Evolutionary conservation across 768 basidiomycete species (phyloP).

Genomic region (Pleurotus pulmonarius): DNA sequence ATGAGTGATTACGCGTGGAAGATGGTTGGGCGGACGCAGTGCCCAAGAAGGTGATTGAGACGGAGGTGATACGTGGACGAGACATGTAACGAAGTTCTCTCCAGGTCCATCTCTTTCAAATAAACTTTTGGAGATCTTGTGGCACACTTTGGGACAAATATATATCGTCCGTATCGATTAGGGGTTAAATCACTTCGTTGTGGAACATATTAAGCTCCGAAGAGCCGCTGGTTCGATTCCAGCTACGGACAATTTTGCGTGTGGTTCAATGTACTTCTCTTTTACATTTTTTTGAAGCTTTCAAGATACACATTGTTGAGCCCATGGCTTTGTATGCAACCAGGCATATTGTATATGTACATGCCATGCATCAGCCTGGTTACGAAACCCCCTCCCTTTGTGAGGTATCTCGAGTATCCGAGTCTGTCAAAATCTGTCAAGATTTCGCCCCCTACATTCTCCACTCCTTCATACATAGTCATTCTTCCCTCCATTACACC

Average conservation of each 20-base stretch:
- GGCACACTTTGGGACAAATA: too few relatives aligned
- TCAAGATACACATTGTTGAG: too few relatives aligned
- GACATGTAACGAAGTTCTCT: background rate
- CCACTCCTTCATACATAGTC: background rate
- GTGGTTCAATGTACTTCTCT: too few relatives aligned
- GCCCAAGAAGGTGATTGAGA: conserved; percentile 73
- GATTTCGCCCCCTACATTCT: background rate
- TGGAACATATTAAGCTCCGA: conserved; percentile 9
- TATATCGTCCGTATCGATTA: conserved; percentile 10
- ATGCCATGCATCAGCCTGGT: too few relatives aligned
- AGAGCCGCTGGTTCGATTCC: conserved; percentile 16
- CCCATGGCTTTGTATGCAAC: too few relatives aligned
- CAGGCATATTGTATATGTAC: too few relatives aligned
- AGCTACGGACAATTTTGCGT: conserved; percentile 13
- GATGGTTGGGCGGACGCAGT: conserved; percentile 83
- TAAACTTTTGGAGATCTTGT: too few relatives aligned
- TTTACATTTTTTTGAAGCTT: background rate
- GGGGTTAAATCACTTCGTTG: conserved; percentile 16
- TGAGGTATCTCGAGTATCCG: too few relatives aligned
- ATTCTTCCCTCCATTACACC: background rate
- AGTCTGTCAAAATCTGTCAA: background rate
- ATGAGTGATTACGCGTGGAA: conserved; percentile 72
- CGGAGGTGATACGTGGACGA: conserved; percentile 14
- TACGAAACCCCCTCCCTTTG: too few relatives aligned
- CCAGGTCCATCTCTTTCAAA: too few relatives aligned